Percentiles rank a stretch among this genome's conserved stretches.
These are phyloP conservation scores for Solanum peruvianum DNA, from an alignment of 257 asterid genomes.

Conservation along the genomic window DNA sequence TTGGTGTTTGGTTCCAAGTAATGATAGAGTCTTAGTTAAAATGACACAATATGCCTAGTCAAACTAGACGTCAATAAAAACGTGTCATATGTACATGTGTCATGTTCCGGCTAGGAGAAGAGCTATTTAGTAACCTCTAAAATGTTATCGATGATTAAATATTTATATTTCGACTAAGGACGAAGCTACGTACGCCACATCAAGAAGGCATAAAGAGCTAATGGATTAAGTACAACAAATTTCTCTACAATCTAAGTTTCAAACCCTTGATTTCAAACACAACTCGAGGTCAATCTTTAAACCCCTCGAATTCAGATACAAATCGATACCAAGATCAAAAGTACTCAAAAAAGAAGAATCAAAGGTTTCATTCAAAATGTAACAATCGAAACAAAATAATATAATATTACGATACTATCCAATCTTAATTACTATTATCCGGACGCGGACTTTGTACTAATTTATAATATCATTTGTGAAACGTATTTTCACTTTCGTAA, in stretches of 20 bases:
- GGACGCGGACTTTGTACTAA: fast-evolving
- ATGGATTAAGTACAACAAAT: background rate
- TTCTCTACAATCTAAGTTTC: background rate
- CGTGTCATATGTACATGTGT: background rate
- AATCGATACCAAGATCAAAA: background rate
- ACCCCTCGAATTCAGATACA: background rate
- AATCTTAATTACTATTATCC: background rate
- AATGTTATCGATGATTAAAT: no score
- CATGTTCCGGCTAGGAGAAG: background rate
- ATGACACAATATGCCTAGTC: background rate
- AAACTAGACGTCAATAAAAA: no score
- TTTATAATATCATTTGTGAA: background rate
- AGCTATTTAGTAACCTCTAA: background rate
- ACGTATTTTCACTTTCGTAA: background rate
- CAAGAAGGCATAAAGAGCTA: background rate
- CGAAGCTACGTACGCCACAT: background rate
- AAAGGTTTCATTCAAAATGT: background rate
- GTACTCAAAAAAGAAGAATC: background rate
- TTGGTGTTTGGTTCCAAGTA: background rate
- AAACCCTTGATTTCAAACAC: background rate
- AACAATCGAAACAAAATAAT: background rate
- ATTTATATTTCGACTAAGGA: no score
- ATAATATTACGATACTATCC: background rate
- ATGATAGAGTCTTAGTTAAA: no score
- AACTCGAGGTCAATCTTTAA: background rate